Percentiles rank a stretch among this genome's conserved stretches.
phyloP scores from a whole-genome alignment of 805 yeast species.

The Lachancea sp. region DNA sequence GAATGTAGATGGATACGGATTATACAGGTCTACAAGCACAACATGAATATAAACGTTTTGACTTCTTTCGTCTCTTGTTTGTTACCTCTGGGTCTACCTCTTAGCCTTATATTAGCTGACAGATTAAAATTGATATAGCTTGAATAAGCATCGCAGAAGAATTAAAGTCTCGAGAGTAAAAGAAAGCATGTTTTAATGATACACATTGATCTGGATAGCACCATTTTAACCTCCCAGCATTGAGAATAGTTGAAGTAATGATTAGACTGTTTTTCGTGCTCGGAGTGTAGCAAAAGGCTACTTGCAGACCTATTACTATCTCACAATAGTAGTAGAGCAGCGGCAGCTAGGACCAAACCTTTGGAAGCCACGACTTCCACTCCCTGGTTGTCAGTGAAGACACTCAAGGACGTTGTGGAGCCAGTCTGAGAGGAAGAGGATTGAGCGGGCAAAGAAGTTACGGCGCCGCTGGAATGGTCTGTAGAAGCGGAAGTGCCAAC shows the following conservation, averaged over 20 bases:
- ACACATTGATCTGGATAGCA: no score
- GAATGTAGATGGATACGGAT: no score
- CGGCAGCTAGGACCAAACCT: slow-evolving; percentile 49
- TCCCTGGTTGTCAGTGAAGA: background rate
- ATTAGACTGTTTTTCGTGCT: background rate
- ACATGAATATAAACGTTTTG: no score
- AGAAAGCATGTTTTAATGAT: no score
- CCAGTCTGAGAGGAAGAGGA: background rate
- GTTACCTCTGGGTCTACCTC: no score
- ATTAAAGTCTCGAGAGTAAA: no score
- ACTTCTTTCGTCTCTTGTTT: no score
- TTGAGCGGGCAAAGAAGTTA: background rate
- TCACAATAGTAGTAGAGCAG: slow-evolving; percentile 23
- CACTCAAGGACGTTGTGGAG: background rate
- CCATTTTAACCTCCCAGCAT: no score
- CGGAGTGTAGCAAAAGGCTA: background rate
- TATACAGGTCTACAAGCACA: no score
- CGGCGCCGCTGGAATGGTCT: background rate
- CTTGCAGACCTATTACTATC: slow-evolving; percentile 23
- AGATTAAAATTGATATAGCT: no score
- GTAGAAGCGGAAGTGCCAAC: background rate
- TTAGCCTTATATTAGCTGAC: no score
- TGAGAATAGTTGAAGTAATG: background rate
- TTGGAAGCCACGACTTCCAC: background rate
- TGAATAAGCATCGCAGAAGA: no score